Evolutionary conservation across 2,329 filamentous ascomycete species (phyloP).

Genomic region (Fusarium xyrophilum): DNA sequence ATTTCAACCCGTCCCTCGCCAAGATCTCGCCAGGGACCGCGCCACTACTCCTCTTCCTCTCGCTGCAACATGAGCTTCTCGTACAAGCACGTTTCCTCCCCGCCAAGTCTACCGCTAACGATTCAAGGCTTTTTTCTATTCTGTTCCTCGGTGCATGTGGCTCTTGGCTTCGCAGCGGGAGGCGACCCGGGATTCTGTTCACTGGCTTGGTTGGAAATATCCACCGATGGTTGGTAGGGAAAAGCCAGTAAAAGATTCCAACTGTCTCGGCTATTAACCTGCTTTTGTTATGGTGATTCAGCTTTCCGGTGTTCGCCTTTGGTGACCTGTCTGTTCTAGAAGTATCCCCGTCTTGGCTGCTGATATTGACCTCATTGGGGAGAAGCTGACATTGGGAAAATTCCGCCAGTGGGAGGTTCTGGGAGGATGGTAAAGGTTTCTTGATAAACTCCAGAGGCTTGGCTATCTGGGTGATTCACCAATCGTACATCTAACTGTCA

Average conservation of each 20-base stretch:
- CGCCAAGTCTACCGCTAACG: conserved; percentile 5
- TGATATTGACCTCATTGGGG: not conserved
- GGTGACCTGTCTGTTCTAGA: not conserved
- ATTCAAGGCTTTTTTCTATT: not conserved
- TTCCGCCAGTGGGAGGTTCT: not conserved
- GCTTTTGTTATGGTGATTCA: not conserved
- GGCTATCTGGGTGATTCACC: not conserved
- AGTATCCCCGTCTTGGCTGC: conserved; percentile 12
- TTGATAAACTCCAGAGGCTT: not conserved
- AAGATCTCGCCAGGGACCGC: conserved; percentile 24
- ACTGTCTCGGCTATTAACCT: not conserved
- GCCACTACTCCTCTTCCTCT: conserved; percentile 8
- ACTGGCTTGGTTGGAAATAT: no score
- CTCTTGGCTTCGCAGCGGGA: not conserved
- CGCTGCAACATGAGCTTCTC: conserved; percentile 2
- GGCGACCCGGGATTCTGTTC: accelerated
- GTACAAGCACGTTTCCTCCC: not conserved
- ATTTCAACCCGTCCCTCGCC: not conserved
- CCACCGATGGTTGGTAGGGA: no score
- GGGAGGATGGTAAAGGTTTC: accelerated
- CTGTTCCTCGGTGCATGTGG: not conserved
- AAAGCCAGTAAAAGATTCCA: not conserved
- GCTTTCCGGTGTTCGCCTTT: not conserved
- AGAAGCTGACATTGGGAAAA: not conserved
- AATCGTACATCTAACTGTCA: not conserved